Evolutionary conservation across 495 filamentous ascomycete species (phyloP), one percentile per base, ranked within the genome.

Genomic region (Hypomontagnella submonticulosa): DNA sequence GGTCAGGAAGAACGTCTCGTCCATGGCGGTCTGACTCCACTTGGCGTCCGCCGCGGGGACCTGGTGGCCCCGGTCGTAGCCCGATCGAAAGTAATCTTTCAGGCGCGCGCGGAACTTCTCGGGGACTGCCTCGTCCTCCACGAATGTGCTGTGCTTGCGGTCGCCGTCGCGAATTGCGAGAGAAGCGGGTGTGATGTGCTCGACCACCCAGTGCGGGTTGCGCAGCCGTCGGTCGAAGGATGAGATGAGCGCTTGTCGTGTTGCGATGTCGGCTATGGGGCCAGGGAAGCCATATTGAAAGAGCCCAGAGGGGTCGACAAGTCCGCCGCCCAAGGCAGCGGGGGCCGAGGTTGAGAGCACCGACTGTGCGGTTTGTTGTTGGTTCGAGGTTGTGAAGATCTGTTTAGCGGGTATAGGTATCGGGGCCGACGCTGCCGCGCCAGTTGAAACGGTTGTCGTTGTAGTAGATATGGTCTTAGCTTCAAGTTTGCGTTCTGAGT

Each of bases 201-300:
- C 95, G 53, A 88, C 93, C 6, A 97, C 95, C 95, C 95, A 99
- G 73, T 88, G 77, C 1, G 95, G 95, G 73, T 98, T 99, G 68
- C 92, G 89, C 51, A 89, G 91, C 57, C 93, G 90, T 8, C 95
- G 91, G 76, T 99, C 93, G 81, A 88, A 99, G 70, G 90, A 88
- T 23, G 92, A 96, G 62, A 92, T 83, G 34, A 97, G 83, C 19
- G 91, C 88, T 2, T 84, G 75, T 11, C 90, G 85, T 36, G 86
- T 83, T 38, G 91, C 89, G 54, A 96, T 85, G 77, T 99, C 95
- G 69, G 87, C 83, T 27, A 94, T 77, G 32, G 95, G 96, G 56
- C 95, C 95, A 1, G 95, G 93, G 79, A 98, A 98, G 68, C 96
- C 95, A 78, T 99, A 99, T 75, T 97, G 89, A 76, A 96, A 94